phyloP scores from a whole-genome alignment of 371 early-diverging fungal species.

The Hamiltosporidium magnivora region DNA sequence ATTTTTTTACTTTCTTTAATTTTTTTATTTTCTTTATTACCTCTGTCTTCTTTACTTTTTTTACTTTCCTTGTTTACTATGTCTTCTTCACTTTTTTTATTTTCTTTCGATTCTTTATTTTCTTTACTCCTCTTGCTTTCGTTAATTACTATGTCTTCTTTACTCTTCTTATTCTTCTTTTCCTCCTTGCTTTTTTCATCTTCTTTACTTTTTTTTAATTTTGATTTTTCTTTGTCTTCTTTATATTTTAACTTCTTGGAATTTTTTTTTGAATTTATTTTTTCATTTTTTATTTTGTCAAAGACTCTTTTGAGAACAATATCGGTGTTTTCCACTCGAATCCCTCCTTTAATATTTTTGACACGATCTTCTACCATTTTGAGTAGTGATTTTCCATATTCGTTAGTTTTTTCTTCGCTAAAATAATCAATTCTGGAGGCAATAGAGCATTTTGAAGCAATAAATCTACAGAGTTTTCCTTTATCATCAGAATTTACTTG shows the following conservation, averaged over 20 bases:
- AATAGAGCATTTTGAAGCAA: slow-evolving; percentile 92
- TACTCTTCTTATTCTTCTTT: neutral
- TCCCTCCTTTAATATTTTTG: slow-evolving; percentile 73
- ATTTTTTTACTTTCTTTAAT: no score
- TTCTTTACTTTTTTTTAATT: slow-evolving; percentile 5
- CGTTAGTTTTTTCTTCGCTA: slow-evolving; percentile 67
- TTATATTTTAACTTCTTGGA: no score
- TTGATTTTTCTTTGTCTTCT: no score
- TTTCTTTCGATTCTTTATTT: neutral
- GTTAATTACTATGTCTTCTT: neutral
- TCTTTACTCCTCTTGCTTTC: neutral
- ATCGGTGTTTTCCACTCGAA: slow-evolving; percentile 71
- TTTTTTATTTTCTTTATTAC: no score
- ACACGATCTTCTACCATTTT: slow-evolving; percentile 85
- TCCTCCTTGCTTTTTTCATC: neutral
- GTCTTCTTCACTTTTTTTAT: neutral
- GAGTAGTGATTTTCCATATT: slow-evolving; percentile 82
- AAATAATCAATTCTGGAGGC: slow-evolving; percentile 92
- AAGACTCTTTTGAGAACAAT: slow-evolving; percentile 74
- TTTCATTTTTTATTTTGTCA: neutral
- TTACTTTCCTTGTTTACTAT: neutral
- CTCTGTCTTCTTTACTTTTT: neutral
- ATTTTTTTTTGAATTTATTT: neutral
- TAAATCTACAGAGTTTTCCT: slow-evolving; percentile 84
- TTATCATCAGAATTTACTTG: slow-evolving; percentile 72